These are phyloP conservation scores for Neostapfia colusana DNA, from an alignment of 176 grass and related monocot genomes.

Conservation along the genomic window DNA sequence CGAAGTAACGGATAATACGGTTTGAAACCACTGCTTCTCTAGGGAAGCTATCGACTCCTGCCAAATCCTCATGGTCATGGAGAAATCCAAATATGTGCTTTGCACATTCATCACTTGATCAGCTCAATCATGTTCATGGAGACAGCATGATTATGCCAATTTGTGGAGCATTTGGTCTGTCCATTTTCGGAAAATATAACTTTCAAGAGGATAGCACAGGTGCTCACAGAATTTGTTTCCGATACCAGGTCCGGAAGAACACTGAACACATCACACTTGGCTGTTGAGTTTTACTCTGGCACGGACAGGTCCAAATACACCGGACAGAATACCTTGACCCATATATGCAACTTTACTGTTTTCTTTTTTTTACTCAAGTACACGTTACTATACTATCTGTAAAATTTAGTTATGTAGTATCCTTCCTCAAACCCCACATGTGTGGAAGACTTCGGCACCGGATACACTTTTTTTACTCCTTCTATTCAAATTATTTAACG, in stretches of 20 bases:
- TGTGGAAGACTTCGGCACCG: no score
- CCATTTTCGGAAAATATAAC: background rate
- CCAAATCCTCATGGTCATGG: no score
- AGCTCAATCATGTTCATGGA: background rate
- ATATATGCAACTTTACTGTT: background rate
- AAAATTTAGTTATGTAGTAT: no score
- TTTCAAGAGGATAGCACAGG: background rate
- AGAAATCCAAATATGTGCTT: no score
- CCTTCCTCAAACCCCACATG: no score
- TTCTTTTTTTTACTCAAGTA: background rate
- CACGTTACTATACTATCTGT: background rate
- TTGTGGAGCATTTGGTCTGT: background rate
- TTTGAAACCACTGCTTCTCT: no score
- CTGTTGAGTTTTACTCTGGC: constrained; percentile 2
- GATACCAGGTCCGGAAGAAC: background rate
- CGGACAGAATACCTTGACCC: background rate
- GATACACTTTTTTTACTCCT: no score
- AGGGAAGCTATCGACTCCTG: no score
- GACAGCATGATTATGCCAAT: background rate
- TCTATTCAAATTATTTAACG: no score
- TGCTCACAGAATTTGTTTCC: background rate
- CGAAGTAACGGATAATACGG: no score
- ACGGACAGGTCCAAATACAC: background rate
- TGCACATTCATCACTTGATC: no score
- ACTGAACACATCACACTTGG: background rate